Evolutionary conservation across 306 rosid genomes (phyloP), one percentile per base, ranked within the genome.

Genomic region (Gillenia trifoliata): DNA sequence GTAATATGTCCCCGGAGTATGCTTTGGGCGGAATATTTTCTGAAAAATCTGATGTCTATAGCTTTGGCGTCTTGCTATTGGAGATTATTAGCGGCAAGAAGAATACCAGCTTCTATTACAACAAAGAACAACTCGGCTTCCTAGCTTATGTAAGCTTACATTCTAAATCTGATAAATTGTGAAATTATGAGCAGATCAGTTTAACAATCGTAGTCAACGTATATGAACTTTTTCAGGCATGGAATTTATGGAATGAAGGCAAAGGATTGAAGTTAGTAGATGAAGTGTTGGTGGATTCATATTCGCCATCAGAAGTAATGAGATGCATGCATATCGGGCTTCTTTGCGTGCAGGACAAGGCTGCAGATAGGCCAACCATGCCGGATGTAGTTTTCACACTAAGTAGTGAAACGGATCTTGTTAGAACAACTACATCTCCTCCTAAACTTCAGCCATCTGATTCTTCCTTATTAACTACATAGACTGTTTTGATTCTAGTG

Each of bases 1-100:
- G 87, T 9, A 80, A 83, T 54, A 75, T 77, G 76, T 79, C 80
- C 19, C 83, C 80, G 0, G 85, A 84, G 50, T 84, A 84, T 23
- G 80, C 81, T 6, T 49, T 50, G 23, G 54, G 67, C 0, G 83
- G 85, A 16, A 66, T 68, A 17, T 80, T 73, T 30, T 84, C 78
- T 0, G 83, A 64, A 13, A 77, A 77, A 57, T 80, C 81, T 11
- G 83, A 84, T 74, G 78, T 80, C 1, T 84, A 55, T 10, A 84
- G 83, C 65, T 80, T 80, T n/a, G 87, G 85, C 0, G 78, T 84
- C 23, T 11, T 84, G 20, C 13, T 80, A 2, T 23, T 80, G 6
- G 85, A 84, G 74, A 80, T 84, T 63, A 66, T 85, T 1, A 38
- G 69, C 20, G 75, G 80, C 11, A 57, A 7, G 71, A 85, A 72